Conservation (phyloP, 305 asterid genomes). For the Fraxinus velutina region DNA sequence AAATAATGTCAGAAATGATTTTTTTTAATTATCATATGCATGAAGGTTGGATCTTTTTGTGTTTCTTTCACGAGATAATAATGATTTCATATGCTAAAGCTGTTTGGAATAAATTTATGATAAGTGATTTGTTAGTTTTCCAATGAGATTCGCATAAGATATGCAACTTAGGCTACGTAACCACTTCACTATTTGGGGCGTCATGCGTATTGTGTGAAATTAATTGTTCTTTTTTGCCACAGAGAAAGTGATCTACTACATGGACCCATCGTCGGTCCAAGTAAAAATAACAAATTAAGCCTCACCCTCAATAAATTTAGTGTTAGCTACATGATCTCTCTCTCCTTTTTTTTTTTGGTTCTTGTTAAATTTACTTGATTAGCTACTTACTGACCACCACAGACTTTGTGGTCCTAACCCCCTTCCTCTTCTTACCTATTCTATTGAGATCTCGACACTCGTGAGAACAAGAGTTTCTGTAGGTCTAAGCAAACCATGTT, state of each 20-base stretch:
- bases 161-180: background rate
- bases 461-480: background rate
- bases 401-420: background rate
- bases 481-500: background rate
- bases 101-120: background rate
- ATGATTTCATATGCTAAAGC: background rate
- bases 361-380: background rate
- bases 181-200: background rate
- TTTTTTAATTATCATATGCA: background rate
- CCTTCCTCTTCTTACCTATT: background rate
- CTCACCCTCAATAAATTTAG: background rate
- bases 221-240: background rate
- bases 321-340: background rate
- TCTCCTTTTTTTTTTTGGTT: background rate
- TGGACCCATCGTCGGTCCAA: background rate
- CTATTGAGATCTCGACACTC: background rate
- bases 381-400: background rate
- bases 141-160: background rate
- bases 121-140: background rate
- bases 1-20: background rate
- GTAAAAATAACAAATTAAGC: background rate
- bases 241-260: background rate
- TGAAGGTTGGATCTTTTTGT: slow-evolving; percentile 1
- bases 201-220: background rate
- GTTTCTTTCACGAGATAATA: background rate